Evolutionary conservation across 1,284 basidiomycete species (phyloP).

Genomic region (Dichomitus squalens): DNA sequence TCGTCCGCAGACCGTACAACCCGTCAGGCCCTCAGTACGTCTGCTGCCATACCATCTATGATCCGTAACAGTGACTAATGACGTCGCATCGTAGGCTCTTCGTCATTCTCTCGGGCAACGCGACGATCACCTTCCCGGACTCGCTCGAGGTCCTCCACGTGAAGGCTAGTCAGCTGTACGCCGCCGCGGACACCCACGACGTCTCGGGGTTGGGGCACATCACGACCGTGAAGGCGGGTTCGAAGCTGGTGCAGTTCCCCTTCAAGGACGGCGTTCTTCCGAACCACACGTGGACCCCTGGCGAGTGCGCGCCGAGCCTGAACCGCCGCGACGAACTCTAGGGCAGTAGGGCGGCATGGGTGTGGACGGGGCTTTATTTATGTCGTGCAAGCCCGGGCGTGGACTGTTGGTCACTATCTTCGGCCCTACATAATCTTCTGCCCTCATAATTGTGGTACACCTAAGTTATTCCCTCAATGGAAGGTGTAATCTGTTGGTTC

Average conservation of each 20-base stretch:
- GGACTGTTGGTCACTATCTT: no score
- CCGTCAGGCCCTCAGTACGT: slow-evolving; percentile 1
- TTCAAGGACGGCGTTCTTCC: slow-evolving; percentile 8
- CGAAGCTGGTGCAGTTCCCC: slow-evolving; percentile 1
- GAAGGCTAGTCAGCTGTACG: slow-evolving; percentile 2
- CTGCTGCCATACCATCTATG: neutral
- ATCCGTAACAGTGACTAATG: neutral
- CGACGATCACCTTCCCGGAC: slow-evolving; percentile 6
- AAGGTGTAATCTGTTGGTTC: no score
- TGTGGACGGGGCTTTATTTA: no score
- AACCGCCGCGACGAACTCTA: neutral
- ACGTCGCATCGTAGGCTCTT: neutral
- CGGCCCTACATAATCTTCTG: no score
- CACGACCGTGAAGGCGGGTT: slow-evolving; percentile 4
- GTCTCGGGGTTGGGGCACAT: slow-evolving; percentile 4
- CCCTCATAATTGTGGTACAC: no score
- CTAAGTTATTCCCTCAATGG: no score
- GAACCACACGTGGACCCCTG: neutral
- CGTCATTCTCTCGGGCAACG: slow-evolving; percentile 5
- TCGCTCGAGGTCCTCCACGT: slow-evolving; percentile 7
- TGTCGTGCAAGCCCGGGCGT: no score
- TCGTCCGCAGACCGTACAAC: neutral
- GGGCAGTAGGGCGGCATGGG: no score
- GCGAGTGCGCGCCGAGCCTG: slow-evolving; percentile 3
- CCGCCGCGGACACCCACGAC: slow-evolving; percentile 1